phyloP scores from a whole-genome alignment of 164 flowering plant species.

The Protea cynaroides region DNA sequence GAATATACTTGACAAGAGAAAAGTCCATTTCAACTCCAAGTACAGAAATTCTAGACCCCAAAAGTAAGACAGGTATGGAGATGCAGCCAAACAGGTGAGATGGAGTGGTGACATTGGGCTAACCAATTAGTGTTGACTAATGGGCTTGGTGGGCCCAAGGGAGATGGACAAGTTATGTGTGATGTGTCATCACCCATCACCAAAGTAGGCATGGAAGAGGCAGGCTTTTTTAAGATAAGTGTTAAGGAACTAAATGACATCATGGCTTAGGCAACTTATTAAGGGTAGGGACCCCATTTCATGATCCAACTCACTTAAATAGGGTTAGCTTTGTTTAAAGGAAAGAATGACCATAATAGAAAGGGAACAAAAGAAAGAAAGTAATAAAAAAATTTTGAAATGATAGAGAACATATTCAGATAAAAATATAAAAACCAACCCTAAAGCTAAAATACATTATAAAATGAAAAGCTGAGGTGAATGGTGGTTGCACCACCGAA shows the following conservation, averaged over 20 bases:
- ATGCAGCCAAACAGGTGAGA: no score
- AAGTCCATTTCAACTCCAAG: no score
- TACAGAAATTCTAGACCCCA: no score
- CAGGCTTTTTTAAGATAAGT: slow-evolving; percentile 13
- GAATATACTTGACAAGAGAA: no score
- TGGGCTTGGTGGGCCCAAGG: slow-evolving; percentile 3
- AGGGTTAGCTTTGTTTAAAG: no score
- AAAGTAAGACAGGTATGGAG: no score
- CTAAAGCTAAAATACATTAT: neutral
- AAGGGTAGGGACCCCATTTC: slow-evolving; percentile 7
- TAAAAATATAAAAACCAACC: neutral
- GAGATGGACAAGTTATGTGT: neutral
- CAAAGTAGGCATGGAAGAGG: slow-evolving; percentile 13
- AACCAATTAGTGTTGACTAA: slow-evolving; percentile 9
- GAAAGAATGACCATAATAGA: no score
- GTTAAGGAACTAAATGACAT: slow-evolving; percentile 15
- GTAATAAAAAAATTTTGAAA: neutral
- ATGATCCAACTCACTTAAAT: no score
- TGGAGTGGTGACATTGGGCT: slow-evolving; percentile 5
- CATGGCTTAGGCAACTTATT: slow-evolving; percentile 14
- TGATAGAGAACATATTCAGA: neutral
- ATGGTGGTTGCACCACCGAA: neutral
- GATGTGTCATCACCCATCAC: neutral
- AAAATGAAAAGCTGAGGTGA: neutral
- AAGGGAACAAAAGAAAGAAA: neutral